Evolutionary conservation across 1,284 basidiomycete species (phyloP).

Genomic region (Sporisorium exsertum): DNA sequence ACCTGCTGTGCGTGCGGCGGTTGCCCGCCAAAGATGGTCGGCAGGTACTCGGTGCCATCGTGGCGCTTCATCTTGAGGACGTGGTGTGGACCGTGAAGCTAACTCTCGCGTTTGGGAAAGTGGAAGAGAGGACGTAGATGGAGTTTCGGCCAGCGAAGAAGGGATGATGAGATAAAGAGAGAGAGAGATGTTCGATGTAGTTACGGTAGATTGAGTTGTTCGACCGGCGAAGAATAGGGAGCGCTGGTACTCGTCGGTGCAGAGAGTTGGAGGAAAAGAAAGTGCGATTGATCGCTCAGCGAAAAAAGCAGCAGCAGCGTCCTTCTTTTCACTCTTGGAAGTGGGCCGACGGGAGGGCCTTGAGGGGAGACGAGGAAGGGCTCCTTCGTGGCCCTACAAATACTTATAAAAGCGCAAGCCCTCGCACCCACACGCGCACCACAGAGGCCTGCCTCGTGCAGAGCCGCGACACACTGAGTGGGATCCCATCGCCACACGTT

Average conservation of each 20-base stretch:
- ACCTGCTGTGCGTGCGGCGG: conserved; percentile 24
- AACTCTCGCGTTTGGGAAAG: neutral
- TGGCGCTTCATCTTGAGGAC: conserved; percentile 33
- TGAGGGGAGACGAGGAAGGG: neutral
- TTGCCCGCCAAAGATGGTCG: conserved; percentile 14
- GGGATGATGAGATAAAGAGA: neutral
- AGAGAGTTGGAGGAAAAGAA: neutral
- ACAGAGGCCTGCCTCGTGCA: neutral
- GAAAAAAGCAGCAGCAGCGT: neutral
- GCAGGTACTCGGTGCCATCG: conserved; percentile 37
- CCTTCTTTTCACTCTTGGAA: neutral
- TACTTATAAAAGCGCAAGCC: neutral
- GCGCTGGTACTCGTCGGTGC: too few species aligned
- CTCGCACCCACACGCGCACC: neutral
- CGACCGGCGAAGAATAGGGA: neutral
- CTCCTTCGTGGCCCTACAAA: neutral
- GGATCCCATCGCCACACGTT: neutral
- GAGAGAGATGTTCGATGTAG: neutral
- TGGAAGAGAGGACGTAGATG: neutral
- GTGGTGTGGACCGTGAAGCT: neutral
- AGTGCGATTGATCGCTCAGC: neutral
- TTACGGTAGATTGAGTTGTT: neutral
- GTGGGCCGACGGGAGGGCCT: neutral
- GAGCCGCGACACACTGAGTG: neutral
- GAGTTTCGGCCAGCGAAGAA: neutral